phyloP scores from a whole-genome alignment of 768 basidiomycete genomes.

The Termitomyces sp. region DNA sequence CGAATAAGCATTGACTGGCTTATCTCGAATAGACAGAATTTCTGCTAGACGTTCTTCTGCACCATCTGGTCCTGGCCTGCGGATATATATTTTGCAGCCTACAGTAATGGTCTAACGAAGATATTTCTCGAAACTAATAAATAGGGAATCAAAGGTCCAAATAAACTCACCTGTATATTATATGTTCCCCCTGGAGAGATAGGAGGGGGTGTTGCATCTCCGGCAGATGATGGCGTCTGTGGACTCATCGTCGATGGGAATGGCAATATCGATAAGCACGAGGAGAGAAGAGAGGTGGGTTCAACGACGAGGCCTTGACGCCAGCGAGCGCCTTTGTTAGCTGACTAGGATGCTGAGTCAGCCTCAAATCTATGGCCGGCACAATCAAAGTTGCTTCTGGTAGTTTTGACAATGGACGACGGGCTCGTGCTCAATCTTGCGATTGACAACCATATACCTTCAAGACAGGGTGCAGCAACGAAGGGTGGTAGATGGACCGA shows the following conservation, averaged over 20 bases:
- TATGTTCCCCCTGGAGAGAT: conserved; percentile 74
- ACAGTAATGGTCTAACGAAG: conserved; percentile 69
- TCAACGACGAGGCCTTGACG: conserved; percentile 1
- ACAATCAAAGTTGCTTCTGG: neutral
- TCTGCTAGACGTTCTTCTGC: conserved; percentile 93
- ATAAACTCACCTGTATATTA: conserved; percentile 57
- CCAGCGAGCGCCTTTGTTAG: neutral
- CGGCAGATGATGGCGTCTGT: conserved; percentile 32
- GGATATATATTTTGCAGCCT: conserved; percentile 94
- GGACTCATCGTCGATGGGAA: conserved; percentile 21
- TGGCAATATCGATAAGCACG: neutral
- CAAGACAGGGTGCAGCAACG: conserved; percentile 23
- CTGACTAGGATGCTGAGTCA: conserved; percentile 19
- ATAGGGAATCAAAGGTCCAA: conserved; percentile 6
- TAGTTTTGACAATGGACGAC: conserved; percentile 51
- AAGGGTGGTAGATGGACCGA: conserved; percentile 77
- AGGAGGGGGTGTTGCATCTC: conserved; percentile 51
- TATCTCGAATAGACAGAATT: conserved; percentile 91
- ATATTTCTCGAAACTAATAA: conserved; percentile 23
- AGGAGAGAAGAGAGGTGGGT: neutral
- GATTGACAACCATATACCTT: conserved; percentile 23
- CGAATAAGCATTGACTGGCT: conserved; percentile 59
- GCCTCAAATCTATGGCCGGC: conserved; percentile 8
- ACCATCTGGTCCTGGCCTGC: conserved; percentile 70
- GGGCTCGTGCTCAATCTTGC: conserved; percentile 72